Evolutionary conservation across 1,284 basidiomycete genomes (phyloP).

Genomic region (Heliocybe sulcata): DNA sequence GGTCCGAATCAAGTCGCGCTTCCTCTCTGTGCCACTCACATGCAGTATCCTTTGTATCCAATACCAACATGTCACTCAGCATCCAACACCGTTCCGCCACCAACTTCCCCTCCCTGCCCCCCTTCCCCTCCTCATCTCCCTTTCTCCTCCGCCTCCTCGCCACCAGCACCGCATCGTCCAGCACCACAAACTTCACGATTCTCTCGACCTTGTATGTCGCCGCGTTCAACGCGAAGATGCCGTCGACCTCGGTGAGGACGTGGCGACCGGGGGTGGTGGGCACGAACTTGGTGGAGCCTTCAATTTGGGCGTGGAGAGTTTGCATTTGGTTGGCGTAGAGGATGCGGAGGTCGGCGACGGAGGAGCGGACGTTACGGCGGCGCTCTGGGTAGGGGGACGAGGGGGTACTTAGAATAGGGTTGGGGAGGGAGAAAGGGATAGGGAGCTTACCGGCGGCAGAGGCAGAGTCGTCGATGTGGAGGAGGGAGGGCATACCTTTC

Average conservation of each 20-base stretch:
- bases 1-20: constrained; percentile 4
- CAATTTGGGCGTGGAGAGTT: constrained; percentile 83
- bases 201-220: constrained; percentile 94
- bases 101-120: constrained; percentile 53
- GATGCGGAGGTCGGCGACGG: constrained; percentile 87
- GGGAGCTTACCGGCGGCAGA: constrained; percentile 38
- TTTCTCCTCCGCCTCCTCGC: constrained; percentile 54
- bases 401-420: not conserved
- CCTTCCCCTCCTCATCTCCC: constrained; percentile 36
- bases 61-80: constrained; percentile 86
- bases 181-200: constrained; percentile 81
- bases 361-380: constrained; percentile 74
- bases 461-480: constrained; percentile 80
- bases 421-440: not conserved
- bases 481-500: constrained; percentile 89
- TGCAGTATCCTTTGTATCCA: constrained; percentile 92
- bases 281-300: constrained; percentile 95
- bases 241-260: constrained; percentile 82
- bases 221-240: constrained; percentile 81
- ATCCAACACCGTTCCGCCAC: constrained; percentile 93
- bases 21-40: constrained; percentile 38
- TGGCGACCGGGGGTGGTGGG: constrained; percentile 88
- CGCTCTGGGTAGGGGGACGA: constrained; percentile 30
- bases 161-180: constrained; percentile 89
- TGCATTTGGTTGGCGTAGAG: constrained; percentile 95